phyloP scores from a whole-genome alignment of 495 filamentous ascomycete genomes.

The Penicillium coprophilum region DNA sequence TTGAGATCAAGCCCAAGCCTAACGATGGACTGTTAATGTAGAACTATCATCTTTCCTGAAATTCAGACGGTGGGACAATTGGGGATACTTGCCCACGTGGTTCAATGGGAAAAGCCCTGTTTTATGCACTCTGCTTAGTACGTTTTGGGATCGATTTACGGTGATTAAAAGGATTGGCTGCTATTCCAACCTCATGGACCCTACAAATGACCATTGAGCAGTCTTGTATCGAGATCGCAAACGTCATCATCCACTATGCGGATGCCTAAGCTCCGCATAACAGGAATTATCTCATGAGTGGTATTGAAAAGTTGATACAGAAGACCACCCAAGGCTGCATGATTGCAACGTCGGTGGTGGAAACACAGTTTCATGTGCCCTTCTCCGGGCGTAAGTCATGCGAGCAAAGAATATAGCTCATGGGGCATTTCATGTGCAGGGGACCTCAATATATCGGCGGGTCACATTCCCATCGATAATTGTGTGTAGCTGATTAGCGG shows the following conservation, averaged over 20 bases:
- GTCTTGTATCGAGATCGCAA: neutral
- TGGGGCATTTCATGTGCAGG: neutral
- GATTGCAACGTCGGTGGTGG: neutral
- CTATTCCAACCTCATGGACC: neutral
- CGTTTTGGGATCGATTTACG: neutral
- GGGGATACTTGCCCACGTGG: neutral
- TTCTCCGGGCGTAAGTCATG: neutral
- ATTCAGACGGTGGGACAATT: neutral
- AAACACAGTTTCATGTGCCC: neutral
- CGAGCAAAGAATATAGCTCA: neutral
- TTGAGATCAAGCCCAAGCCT: neutral
- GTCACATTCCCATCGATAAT: neutral
- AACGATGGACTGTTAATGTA: neutral
- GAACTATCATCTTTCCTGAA: neutral
- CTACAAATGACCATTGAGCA: neutral
- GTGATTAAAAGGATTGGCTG: neutral
- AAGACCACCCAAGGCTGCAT: neutral
- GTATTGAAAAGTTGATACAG: conserved; percentile 6
- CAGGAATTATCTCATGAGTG: conserved; percentile 3
- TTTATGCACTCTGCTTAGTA: neutral
- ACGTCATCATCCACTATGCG: neutral
- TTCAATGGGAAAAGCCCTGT: neutral
- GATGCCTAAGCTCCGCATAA: neutral
- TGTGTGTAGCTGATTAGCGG: neutral
- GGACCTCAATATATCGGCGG: neutral